These are phyloP conservation scores for Sicyos baderoa DNA, from an alignment of 306 rosid species.

Conservation along the genomic window DNA sequence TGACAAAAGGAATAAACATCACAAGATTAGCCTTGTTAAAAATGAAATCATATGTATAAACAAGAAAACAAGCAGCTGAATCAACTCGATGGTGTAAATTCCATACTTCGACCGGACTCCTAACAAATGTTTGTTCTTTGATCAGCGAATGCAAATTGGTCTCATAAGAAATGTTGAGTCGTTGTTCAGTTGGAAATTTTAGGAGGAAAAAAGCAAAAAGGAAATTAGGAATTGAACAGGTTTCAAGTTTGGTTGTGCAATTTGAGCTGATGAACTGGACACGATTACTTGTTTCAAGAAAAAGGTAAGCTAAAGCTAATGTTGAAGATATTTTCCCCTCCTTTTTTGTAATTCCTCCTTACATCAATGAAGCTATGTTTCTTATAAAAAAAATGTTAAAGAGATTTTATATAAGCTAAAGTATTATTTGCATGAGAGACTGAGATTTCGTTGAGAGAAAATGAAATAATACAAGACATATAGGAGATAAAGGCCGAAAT, in stretches of 20 bases:
- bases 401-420: not conserved
- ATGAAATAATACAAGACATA: too few relatives aligned
- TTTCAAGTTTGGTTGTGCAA: not conserved
- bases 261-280: not conserved
- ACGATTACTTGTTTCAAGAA: not conserved
- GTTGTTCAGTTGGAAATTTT: not conserved
- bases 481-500: too few relatives aligned
- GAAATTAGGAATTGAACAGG: not conserved
- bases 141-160: not conserved
- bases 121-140: not conserved
- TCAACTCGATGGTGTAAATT: not conserved
- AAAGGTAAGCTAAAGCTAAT: slow-evolving; percentile 2
- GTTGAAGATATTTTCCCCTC: too few relatives aligned
- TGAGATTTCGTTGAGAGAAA: too few relatives aligned
- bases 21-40: slow-evolving; percentile 8
- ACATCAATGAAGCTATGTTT: too few relatives aligned
- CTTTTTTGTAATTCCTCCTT: too few relatives aligned
- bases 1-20: slow-evolving; percentile 24
- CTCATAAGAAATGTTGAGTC: not conserved
- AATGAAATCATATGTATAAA: too few relatives aligned
- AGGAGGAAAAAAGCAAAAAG: not conserved
- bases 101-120: not conserved
- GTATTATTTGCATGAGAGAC: too few relatives aligned
- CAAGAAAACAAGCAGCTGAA: not conserved
- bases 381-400: too few relatives aligned